phyloP scores from a whole-genome alignment of 129 eudicot species.

The Tanacetum coccineum region DNA sequence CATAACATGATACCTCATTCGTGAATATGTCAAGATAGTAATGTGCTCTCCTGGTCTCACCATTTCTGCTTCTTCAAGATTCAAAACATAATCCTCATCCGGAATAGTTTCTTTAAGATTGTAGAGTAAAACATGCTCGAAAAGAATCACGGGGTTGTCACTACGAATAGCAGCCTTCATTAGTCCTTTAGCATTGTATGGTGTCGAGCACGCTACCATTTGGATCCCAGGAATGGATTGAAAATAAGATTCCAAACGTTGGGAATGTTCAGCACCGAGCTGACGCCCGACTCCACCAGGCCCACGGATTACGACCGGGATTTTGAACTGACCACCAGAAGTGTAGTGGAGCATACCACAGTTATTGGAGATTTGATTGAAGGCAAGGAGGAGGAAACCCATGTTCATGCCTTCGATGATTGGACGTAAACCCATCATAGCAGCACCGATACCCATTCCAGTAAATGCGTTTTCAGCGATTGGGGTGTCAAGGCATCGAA shows the following conservation, averaged over 20 bases:
- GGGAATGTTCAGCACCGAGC: constrained; percentile 96
- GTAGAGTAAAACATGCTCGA: constrained; percentile 85
- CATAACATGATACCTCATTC: constrained; percentile 93
- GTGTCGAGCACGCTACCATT: constrained; percentile 97
- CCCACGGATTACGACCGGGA: constrained; percentile 89
- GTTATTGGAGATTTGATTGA: constrained; percentile 77
- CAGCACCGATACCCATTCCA: constrained; percentile 97
- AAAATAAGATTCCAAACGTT: constrained; percentile 87
- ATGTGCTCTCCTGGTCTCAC: constrained; percentile 91
- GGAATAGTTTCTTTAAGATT: constrained; percentile 86
- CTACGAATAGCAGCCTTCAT: constrained; percentile 97
- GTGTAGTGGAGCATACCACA: constrained; percentile 99
- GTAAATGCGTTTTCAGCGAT: constrained; percentile 94
- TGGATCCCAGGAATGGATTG: constrained; percentile 95
- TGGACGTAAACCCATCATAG: constrained; percentile 91
- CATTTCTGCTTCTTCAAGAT: constrained; percentile 94
- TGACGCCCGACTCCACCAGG: constrained; percentile 98
- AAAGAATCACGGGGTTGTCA: constrained; percentile 83
- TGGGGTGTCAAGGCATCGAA: constrained; percentile 91
- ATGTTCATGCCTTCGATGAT: constrained; percentile 95
- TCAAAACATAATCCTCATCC: constrained; percentile 69
- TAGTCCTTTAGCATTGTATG: constrained; percentile 85
- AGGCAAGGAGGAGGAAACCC: constrained; percentile 91
- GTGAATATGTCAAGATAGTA: constrained; percentile 81
- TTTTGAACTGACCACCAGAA: constrained; percentile 90